Evolutionary conservation across 2,329 filamentous ascomycete species (phyloP).

Genomic region (Beauveria sp.): DNA sequence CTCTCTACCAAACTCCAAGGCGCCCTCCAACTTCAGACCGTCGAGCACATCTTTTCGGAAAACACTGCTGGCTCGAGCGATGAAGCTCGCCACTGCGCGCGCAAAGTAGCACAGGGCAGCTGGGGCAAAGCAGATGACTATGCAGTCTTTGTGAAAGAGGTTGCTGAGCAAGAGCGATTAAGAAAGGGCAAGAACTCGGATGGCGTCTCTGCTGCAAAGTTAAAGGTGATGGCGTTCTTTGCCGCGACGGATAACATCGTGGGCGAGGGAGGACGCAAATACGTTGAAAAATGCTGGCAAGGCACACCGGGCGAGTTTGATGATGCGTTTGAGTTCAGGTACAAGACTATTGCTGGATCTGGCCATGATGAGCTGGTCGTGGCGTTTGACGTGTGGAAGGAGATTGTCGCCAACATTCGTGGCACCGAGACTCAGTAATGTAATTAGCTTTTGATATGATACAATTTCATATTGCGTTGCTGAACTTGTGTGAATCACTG

Average conservation of each 20-base stretch:
- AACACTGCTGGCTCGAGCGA: conserved; percentile 4
- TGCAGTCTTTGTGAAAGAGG: not conserved
- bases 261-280: conserved; percentile 5
- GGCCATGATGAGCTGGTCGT: conserved; percentile 7
- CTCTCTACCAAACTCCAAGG: not conserved
- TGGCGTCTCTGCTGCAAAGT: not conserved
- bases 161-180: conserved; percentile 1
- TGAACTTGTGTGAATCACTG: not conserved
- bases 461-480: not conserved
- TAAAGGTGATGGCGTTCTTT: conserved; percentile 5
- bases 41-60: conserved; percentile 9
- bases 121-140: conserved; percentile 9
- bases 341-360: not conserved
- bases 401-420: not conserved
- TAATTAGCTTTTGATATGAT: not conserved
- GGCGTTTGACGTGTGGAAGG: conserved; percentile 4
- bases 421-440: not conserved
- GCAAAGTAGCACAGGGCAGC: conserved; percentile 5
- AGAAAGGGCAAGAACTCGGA: not conserved
- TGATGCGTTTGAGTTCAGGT: not conserved
- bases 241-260: conserved; percentile 7
- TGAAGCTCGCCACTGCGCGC: conserved; percentile 7
- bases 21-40: conserved; percentile 1
- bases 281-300: conserved; percentile 7
- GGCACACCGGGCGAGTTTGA: conserved; percentile 4